phyloP scores from a whole-genome alignment of 129 eudicot genomes.

The Artemisia argyi region DNA sequence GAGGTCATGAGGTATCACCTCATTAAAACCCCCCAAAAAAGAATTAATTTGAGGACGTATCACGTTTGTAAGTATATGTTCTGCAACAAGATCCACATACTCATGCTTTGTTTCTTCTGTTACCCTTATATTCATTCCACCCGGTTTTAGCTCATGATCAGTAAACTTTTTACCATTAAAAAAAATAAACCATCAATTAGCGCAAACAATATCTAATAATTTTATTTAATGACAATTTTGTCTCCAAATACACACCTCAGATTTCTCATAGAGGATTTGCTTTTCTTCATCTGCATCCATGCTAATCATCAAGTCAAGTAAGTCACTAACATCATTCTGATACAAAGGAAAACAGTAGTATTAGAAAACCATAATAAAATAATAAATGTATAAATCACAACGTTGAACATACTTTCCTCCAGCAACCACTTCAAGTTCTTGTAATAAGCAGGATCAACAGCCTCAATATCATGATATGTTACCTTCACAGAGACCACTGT shows the following conservation, averaged over 20 bases:
- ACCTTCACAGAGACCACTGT: slow-evolving; percentile 57
- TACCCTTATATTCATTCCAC: slow-evolving; percentile 93
- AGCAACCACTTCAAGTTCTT: slow-evolving; percentile 98
- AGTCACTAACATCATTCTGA: slow-evolving; percentile 94
- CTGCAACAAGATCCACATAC: slow-evolving; percentile 98
- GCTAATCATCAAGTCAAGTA: slow-evolving; percentile 94
- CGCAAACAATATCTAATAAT: not conserved
- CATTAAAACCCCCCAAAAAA: slow-evolving; percentile 87
- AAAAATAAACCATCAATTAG: not conserved
- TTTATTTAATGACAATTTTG: not conserved
- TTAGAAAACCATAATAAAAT: not conserved
- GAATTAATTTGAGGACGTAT: slow-evolving; percentile 95
- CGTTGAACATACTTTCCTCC: slow-evolving; percentile 51
- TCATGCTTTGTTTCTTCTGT: slow-evolving; percentile 99
- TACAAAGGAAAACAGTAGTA: slow-evolving; percentile 3
- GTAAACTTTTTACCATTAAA: slow-evolving; percentile 58
- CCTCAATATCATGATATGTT: slow-evolving; percentile 98
- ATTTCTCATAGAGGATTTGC: slow-evolving; percentile 90
- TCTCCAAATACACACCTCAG: slow-evolving; percentile 55
- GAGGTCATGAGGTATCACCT: slow-evolving; percentile 80
- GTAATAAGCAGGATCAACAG: slow-evolving; percentile 98
- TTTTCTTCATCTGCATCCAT: slow-evolving; percentile 99
- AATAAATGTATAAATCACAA: not conserved
- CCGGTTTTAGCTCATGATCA: slow-evolving; percentile 97
- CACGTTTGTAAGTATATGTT: slow-evolving; percentile 93